Conservation (phyloP, 2,329 filamentous ascomycete genomes). For the Fusarium nanum region DNA sequence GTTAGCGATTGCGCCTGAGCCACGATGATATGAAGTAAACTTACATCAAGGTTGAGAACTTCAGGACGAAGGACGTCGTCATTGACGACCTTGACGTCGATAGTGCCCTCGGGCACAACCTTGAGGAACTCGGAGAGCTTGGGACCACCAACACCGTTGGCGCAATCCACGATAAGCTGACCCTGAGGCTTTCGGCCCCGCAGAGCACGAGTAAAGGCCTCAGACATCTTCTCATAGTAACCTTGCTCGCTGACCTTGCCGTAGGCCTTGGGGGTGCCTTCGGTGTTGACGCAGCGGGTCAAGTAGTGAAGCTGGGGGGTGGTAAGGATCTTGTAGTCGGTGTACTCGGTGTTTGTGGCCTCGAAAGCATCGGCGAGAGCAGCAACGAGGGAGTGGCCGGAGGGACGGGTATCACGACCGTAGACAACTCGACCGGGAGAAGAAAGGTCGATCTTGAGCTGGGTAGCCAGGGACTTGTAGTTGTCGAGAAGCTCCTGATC, state of each 20-base stretch:
- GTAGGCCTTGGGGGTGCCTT: conserved; percentile 87
- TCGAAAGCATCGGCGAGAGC: conserved; percentile 84
- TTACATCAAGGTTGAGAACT: conserved; percentile 86
- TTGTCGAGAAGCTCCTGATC: conserved; percentile 80
- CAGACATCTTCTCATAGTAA: conserved; percentile 92
- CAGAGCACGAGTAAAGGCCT: conserved; percentile 87
- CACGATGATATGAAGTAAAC: conserved; percentile 41
- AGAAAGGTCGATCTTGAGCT: conserved; percentile 79
- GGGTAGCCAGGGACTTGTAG: conserved; percentile 79
- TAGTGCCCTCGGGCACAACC: conserved; percentile 76
- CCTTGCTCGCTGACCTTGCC: conserved; percentile 89
- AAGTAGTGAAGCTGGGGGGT: conserved; percentile 99
- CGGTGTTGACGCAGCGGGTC: conserved; percentile 92
- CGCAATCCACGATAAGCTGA: conserved; percentile 87
- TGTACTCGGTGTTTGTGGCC: conserved; percentile 77
- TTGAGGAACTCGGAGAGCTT: conserved; percentile 90
- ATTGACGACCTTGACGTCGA: conserved; percentile 90
- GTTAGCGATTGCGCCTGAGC: conserved; percentile 16
- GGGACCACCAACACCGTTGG: conserved; percentile 94
- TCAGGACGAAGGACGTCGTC: conserved; percentile 93
- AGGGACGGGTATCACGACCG: conserved; percentile 92
- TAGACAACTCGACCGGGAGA: conserved; percentile 84
- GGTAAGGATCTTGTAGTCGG: conserved; percentile 91
- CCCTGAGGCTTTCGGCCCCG: conserved; percentile 79
- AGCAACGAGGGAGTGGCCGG: conserved; percentile 83